Evolutionary conservation across 2,329 filamentous ascomycete genomes (phyloP).

Genomic region (Ophiocordyceps unilateralis): DNA sequence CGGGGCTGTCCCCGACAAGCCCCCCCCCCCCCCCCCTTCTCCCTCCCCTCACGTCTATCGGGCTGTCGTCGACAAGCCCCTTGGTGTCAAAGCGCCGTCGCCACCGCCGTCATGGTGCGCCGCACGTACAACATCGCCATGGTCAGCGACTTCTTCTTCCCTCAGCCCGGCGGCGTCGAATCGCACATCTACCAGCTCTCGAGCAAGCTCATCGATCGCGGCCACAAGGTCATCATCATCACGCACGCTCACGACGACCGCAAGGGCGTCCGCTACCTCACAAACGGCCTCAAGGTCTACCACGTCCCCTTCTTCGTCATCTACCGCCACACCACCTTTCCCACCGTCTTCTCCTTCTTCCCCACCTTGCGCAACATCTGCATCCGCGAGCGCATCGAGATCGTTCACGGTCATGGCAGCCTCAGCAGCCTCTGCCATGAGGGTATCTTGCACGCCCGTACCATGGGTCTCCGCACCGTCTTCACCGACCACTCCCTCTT

Average conservation of each 20-base stretch:
- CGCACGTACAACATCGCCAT: constrained; percentile 59
- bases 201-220: constrained; percentile 88
- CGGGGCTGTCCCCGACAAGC: no score
- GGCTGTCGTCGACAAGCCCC: background rate
- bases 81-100: background rate
- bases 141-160: constrained; percentile 99
- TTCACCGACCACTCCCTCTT: constrained; percentile 97
- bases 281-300: constrained; percentile 96
- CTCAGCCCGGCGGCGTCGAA: constrained; percentile 89
- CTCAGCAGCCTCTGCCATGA: constrained; percentile 88
- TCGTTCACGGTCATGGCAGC: constrained; percentile 93
- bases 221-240: constrained; percentile 95
- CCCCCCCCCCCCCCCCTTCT: background rate
- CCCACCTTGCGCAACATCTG: constrained; percentile 95
- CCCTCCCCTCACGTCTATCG: no score
- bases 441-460: constrained; percentile 82
- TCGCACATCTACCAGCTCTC: constrained; percentile 98
- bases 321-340: constrained; percentile 83
- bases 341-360: constrained; percentile 97
- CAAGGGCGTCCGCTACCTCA: constrained; percentile 84
- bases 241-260: constrained; percentile 88
- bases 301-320: constrained; percentile 93
- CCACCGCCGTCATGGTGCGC: constrained; percentile 27
- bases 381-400: constrained; percentile 85
- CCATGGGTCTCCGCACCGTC: constrained; percentile 89